Percentiles rank a stretch among this genome's conserved stretches.
These are phyloP conservation scores for Rhodotorula paludigena DNA, from an alignment of 768 basidiomycete genomes.

Conservation along the genomic window DNA sequence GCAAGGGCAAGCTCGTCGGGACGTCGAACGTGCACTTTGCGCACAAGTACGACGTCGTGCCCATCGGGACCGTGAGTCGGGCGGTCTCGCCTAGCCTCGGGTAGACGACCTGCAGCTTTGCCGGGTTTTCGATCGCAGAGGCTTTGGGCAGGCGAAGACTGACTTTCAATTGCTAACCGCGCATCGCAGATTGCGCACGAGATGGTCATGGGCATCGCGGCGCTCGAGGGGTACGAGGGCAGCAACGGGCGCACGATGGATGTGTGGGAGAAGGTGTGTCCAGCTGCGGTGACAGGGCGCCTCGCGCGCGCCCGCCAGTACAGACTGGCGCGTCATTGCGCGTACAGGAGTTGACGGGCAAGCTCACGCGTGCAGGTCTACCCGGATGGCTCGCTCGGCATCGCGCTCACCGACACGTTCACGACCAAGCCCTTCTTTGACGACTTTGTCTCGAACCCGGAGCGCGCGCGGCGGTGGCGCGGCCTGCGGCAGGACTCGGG, in stretches of 20 bases:
- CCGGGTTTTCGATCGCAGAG: no score
- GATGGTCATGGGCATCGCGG: slow-evolving; percentile 53
- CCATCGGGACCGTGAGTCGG: slow-evolving; percentile 43
- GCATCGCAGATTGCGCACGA: slow-evolving; percentile 49
- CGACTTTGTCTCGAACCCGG: slow-evolving; percentile 56
- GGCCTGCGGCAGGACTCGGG: slow-evolving; percentile 91
- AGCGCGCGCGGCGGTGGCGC: slow-evolving; percentile 66
- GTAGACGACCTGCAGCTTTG: no score
- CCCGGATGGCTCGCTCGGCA: slow-evolving; percentile 51
- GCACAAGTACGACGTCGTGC: slow-evolving; percentile 41
- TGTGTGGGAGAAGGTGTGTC: slow-evolving; percentile 73
- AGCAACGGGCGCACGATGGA: slow-evolving; percentile 70
- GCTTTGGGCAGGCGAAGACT: background rate
- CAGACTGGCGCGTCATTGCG: no score
- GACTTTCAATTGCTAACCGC: background rate
- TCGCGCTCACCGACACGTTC: slow-evolving; percentile 93
- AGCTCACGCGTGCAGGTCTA: slow-evolving; percentile 42
- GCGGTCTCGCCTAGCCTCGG: background rate
- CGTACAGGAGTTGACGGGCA: background rate
- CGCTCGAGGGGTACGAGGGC: slow-evolving; percentile 72
- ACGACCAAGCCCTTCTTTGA: slow-evolving; percentile 79
- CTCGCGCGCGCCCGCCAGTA: no score
- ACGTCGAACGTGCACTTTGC: slow-evolving; percentile 96
- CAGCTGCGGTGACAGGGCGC: no score
- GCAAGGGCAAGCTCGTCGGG: slow-evolving; percentile 60